Conservation (phyloP, 148 eudicot species). For the Pharnaceum exiguum region DNA sequence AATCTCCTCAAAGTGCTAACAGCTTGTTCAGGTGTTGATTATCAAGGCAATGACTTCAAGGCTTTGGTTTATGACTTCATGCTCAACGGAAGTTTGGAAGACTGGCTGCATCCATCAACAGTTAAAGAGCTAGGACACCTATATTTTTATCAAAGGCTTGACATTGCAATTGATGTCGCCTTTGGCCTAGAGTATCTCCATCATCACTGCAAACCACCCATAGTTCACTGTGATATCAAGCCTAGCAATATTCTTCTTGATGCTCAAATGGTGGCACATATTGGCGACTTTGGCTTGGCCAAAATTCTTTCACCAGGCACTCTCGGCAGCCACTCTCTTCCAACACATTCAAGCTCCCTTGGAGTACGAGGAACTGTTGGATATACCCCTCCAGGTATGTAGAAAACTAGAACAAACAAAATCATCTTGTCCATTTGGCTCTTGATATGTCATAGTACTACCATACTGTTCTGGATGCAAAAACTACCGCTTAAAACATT, state of each 20-base stretch:
- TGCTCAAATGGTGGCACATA: slow-evolving; percentile 29
- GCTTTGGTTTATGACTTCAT: slow-evolving; percentile 18
- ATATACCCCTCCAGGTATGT: slow-evolving; percentile 13
- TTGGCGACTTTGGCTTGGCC: slow-evolving; percentile 44
- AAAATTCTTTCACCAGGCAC: slow-evolving; percentile 10
- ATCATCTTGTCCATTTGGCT: too few species aligned
- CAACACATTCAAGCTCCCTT: slow-evolving; percentile 8
- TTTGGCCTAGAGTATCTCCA: slow-evolving; percentile 41
- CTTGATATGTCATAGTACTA: too few species aligned
- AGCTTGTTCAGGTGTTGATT: slow-evolving; percentile 11
- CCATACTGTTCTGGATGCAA: neutral
- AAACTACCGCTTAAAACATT: neutral
- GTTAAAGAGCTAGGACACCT: neutral
- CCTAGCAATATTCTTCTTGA: slow-evolving; percentile 37
- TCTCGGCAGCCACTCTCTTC: neutral
- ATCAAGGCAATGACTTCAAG: slow-evolving; percentile 17
- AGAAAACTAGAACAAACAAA: too few species aligned
- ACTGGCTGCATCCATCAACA: slow-evolving; percentile 12
- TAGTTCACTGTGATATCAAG: slow-evolving; percentile 38
- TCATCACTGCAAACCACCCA: slow-evolving; percentile 2
- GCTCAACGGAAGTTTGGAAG: slow-evolving; percentile 15
- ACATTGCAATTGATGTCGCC: slow-evolving; percentile 29
- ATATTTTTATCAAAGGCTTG: slow-evolving; percentile 10
- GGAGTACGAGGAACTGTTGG: slow-evolving; percentile 16
- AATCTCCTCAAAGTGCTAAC: slow-evolving; percentile 16